Conservation (phyloP, 1,139 yeast genomes). For the Debaryomyces fabryi region DNA sequence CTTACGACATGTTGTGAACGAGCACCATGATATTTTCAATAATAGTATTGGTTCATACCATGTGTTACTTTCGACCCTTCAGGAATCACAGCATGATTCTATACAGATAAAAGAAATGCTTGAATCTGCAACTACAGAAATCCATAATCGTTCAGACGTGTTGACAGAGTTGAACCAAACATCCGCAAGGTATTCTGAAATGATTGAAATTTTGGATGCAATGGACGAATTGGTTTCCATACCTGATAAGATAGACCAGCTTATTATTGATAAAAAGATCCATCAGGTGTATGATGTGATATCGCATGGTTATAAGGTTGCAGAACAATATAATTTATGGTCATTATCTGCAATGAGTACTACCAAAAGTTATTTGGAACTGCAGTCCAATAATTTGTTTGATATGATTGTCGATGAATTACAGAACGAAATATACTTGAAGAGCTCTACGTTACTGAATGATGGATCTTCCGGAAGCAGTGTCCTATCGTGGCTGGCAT, state of each 20-base stretch:
- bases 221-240: constrained; percentile 62
- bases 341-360: constrained; percentile 61
- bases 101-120: constrained; percentile 55
- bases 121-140: constrained; percentile 50
- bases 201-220: constrained; percentile 71
- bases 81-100: constrained; percentile 60
- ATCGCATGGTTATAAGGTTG: constrained; percentile 55
- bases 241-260: constrained; percentile 66
- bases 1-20: constrained; percentile 72
- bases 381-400: constrained; percentile 67
- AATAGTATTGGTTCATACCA: constrained; percentile 80
- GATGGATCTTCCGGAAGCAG: constrained; percentile 8
- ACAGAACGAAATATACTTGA: constrained; percentile 70
- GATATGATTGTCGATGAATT: constrained; percentile 79
- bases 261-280: constrained; percentile 68
- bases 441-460: constrained; percentile 24
- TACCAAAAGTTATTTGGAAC: constrained; percentile 58
- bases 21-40: constrained; percentile 84
- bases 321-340: constrained; percentile 65
- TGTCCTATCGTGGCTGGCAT: constrained; percentile 30
- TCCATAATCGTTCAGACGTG: constrained; percentile 57
- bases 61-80: constrained; percentile 55
- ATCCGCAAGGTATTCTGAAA: constrained; percentile 63
- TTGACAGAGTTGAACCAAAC: constrained; percentile 67
- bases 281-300: constrained; percentile 68